Evolutionary conservation across 2,329 filamentous ascomycete species (phyloP).

Genomic region (Fusarium sacchari): DNA sequence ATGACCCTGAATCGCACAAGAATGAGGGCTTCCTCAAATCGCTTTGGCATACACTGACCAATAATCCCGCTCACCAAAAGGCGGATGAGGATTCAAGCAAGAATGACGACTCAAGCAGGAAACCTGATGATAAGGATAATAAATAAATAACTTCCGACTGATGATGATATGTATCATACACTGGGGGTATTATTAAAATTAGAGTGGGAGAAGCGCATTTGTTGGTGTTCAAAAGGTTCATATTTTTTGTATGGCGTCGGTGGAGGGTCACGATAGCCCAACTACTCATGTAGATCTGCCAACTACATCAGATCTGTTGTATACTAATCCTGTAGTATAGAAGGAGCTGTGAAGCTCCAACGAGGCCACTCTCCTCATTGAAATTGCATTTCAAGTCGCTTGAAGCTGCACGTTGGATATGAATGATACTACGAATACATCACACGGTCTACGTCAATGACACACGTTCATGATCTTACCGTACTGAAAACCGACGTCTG

Average conservation of each 20-base stretch:
- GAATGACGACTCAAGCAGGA: slow-evolving; percentile 37
- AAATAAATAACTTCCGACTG: slow-evolving; percentile 50
- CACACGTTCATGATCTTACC: slow-evolving; percentile 28
- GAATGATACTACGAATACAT: slow-evolving; percentile 15
- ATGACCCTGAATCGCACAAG: slow-evolving; percentile 66
- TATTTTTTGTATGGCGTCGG: slow-evolving; percentile 47
- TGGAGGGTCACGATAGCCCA: slow-evolving; percentile 37
- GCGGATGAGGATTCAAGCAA: slow-evolving; percentile 33
- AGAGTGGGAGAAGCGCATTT: slow-evolving; percentile 47
- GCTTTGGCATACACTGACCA: slow-evolving; percentile 92
- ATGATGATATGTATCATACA: slow-evolving; percentile 42
- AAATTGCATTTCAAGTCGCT: slow-evolving; percentile 30
- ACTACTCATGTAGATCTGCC: slow-evolving; percentile 43
- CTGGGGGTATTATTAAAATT: slow-evolving; percentile 35
- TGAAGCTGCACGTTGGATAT: not conserved
- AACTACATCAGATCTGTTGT: slow-evolving; percentile 43
- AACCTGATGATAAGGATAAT: slow-evolving; percentile 45
- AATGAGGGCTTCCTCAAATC: slow-evolving; percentile 92
- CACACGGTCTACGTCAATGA: slow-evolving; percentile 6
- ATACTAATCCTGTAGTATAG: slow-evolving; percentile 48
- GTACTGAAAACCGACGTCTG: slow-evolving; percentile 10
- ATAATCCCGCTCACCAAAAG: slow-evolving; percentile 69
- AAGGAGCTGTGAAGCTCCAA: slow-evolving; percentile 42
- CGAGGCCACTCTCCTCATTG: slow-evolving; percentile 51
- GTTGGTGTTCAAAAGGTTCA: slow-evolving; percentile 52